phyloP scores from a whole-genome alignment of 805 yeast species.

The Candida parachauliodes region DNA sequence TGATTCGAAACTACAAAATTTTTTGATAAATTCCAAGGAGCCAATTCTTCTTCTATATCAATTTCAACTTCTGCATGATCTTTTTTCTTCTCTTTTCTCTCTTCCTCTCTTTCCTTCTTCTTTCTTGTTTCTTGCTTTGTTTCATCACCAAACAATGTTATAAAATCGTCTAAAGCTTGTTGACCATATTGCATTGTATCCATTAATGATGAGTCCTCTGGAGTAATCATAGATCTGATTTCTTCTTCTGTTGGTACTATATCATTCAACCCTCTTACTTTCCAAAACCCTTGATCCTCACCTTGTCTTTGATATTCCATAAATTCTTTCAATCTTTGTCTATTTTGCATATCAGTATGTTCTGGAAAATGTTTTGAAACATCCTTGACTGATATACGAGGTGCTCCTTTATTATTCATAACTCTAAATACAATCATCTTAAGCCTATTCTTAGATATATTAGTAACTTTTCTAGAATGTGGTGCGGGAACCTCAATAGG shows the following conservation, averaged over 20 bases:
- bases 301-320: conserved; percentile 97
- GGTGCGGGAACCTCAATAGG: conserved; percentile 99
- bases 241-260: conserved; percentile 72
- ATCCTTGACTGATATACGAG: conserved; percentile 79
- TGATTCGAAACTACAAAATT: conserved; percentile 93
- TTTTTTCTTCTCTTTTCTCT: conserved; percentile 28
- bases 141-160: conserved; percentile 45
- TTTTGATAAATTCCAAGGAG: conserved; percentile 92
- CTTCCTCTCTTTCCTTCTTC: conserved; percentile 21
- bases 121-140: conserved; percentile 24
- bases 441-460: conserved; percentile 84
- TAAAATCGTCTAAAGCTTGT: conserved; percentile 78
- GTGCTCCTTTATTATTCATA: conserved; percentile 67
- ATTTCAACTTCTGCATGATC: conserved; percentile 42
- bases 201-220: conserved; percentile 83
- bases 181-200: conserved; percentile 96
- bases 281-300: conserved; percentile 94
- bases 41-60: conserved; percentile 75
- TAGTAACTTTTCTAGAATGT: conserved; percentile 91
- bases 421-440: conserved; percentile 92
- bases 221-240: conserved; percentile 77
- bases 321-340: conserved; percentile 92
- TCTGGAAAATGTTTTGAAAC: conserved; percentile 93
- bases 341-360: conserved; percentile 94
- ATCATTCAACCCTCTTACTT: conserved; percentile 53